Evolutionary conservation across 2,329 filamentous ascomycete genomes (phyloP).

Genomic region (Aspergillus novofumigatus): DNA sequence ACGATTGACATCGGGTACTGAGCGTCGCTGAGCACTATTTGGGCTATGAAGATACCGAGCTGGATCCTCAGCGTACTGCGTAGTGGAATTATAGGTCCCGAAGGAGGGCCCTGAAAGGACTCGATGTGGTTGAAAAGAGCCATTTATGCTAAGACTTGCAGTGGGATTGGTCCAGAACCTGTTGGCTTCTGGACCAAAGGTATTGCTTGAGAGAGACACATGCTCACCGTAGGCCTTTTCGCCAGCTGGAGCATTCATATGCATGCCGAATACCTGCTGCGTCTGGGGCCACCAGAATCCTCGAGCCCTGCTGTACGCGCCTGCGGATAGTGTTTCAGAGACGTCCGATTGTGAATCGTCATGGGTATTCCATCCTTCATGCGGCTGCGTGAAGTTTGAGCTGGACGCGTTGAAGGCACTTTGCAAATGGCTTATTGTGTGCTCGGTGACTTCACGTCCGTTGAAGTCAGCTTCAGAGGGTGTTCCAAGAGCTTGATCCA

Average conservation of each 20-base stretch:
- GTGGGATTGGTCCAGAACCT: constrained; percentile 29
- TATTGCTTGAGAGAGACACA: constrained; percentile 16
- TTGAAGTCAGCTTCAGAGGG: constrained; percentile 51
- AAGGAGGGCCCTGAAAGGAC: constrained; percentile 33
- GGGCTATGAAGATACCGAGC: constrained; percentile 23
- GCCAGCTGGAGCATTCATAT: constrained; percentile 13
- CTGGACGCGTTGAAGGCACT: constrained; percentile 51
- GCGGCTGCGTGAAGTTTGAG: constrained; percentile 38
- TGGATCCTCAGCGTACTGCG: constrained; percentile 30
- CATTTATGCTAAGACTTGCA: constrained; percentile 16
- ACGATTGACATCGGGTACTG: constrained; percentile 29
- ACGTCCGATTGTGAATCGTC: constrained; percentile 45
- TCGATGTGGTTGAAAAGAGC: constrained; percentile 27
- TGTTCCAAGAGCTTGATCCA: constrained; percentile 55
- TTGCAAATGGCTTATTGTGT: constrained; percentile 48
- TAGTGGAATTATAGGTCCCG: constrained; percentile 24
- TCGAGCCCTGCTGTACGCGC: constrained; percentile 38
- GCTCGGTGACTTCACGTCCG: constrained; percentile 47
- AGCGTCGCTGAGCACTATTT: constrained; percentile 23
- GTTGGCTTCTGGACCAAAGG: constrained; percentile 23
- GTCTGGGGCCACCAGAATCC: constrained; percentile 27
- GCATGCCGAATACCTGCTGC: constrained; percentile 27
- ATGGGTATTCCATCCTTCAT: constrained; percentile 41
- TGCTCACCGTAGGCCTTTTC: constrained; percentile 28
- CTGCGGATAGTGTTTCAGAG: constrained; percentile 40